Base-by-base conservation (phyloP, 1,139 yeast genomes). In the Geotrichum europaeum region DNA sequence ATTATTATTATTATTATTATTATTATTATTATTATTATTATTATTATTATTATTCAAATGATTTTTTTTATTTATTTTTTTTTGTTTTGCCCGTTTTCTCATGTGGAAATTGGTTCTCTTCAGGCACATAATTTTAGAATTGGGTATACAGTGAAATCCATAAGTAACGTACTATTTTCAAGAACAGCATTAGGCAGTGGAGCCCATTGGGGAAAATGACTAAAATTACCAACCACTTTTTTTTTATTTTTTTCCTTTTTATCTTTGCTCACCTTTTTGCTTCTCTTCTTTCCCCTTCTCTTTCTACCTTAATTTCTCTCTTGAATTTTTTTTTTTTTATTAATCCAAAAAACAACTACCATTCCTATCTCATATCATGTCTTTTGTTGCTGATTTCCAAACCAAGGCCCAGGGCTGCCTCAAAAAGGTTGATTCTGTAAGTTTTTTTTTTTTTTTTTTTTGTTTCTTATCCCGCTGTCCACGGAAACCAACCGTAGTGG, bases 391-490 rank as follows among this genome's bases (percentile, higher is more conserved):
- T 51, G 62, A 61, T 53, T 57, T 69, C 51, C 73, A 70, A 60
- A 71, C 67, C 61, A 65, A 69, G 63, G 67, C 63, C 25, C 66
- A 66, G 53, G 69, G 69, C 51, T 58, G 61, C 60, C 60, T 70
- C 65, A 68, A 68, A 63, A 60, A 66, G 24, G 56, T 70, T 61
- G 73, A 70, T 60, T 63, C 63, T 66, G 73, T 69, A 62, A 36
- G 72, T 64, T 24, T 24, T 3, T 24, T 5, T 24, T 24, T 24
- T 24, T 24, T 24, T 24, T 12, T 12, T 34, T 12, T 47, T 25
- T 18, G 15, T 34, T 18, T 4, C 40, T 24, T 36, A 20, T 54
- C 32, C 18, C 49, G n/a, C 28, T 47, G 24, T 32, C n/a, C 51
- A 25, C n/a, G 25, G 25, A 24, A 24, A 24, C 25, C 25, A 24